A percentile compares a stretch with the other conserved stretches of the same genome.
phyloP scores from a whole-genome alignment of 208 protist species.

The Leishmania gerbilli region DNA sequence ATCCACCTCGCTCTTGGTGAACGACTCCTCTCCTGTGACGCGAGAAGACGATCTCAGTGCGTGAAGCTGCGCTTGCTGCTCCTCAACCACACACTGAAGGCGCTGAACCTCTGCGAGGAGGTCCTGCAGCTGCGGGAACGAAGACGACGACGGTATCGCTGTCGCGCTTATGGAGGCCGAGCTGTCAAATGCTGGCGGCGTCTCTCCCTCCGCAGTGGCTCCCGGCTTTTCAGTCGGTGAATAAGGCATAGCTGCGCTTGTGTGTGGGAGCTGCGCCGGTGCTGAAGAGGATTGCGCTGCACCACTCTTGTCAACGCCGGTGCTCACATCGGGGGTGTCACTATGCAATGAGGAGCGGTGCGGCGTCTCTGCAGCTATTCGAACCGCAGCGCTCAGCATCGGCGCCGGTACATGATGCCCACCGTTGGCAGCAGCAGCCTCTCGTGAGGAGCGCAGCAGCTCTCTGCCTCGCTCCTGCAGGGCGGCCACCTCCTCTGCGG shows the following conservation, averaged over 20 bases:
- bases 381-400: slow-evolving; percentile 16
- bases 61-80: slow-evolving; percentile 19
- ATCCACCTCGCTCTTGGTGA: slow-evolving; percentile 33
- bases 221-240: not conserved
- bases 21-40: not conserved
- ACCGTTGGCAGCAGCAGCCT: slow-evolving; percentile 28
- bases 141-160: not conserved
- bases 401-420: slow-evolving; percentile 22
- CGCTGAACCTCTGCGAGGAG: slow-evolving; percentile 8
- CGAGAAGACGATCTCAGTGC: not conserved
- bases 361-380: slow-evolving; percentile 9
- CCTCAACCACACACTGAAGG: slow-evolving; percentile 15
- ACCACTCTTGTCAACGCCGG: not conserved
- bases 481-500: slow-evolving; percentile 24
- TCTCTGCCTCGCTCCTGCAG: slow-evolving; percentile 47
- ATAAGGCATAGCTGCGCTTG: not conserved
- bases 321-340: not conserved
- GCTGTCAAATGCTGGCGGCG: not conserved
- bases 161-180: not conserved
- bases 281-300: not conserved
- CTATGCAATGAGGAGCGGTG: not conserved
- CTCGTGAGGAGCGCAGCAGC: slow-evolving; percentile 42
- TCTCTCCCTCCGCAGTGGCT: not conserved
- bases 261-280: not conserved
- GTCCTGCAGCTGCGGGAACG: not conserved